Evolutionary conservation across 805 yeast genomes (phyloP), one percentile per base, ranked within the genome.

Genomic region (Metschnikowia koreensis): DNA sequence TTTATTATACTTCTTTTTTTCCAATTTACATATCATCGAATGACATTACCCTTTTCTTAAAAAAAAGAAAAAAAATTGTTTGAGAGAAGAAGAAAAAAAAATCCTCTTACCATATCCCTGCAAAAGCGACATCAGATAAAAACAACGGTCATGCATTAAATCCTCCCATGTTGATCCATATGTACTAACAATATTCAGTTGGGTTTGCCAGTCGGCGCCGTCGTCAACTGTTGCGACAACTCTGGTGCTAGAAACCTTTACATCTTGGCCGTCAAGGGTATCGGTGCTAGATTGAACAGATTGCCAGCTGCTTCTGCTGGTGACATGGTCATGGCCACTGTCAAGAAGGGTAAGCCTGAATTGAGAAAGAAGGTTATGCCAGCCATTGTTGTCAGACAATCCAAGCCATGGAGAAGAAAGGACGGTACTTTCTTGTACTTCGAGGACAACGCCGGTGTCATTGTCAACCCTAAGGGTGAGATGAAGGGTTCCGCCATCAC

Each of bases 401-500:
- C 99, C 65, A 93, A 92, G 85, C 91, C 99, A 66, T 94, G 99
- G 99, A 93, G 99, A 93, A 90, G 99, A 88, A 93, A 87, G 86
- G 99, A 94, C 75, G 99, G 99, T 88, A 88, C 91, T 70, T 94
- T 78, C 92, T 90, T 94, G 79, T 94, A 94, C 90, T 94, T 94
- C 71, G 99, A 94, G 86, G 99, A 94, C 83, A 94, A 94, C 75
- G 99, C 99, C 65, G 99, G 99, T 87, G 99, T 96, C 79, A 94
- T 94, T 75, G 99, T 94, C 78, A 94, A 94, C 84, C 99, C 99
- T 76, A 94, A 94, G 94, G 99, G 99, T 85, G 99, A 94, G 82
- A 94, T 96, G 99, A 94, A 94, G 86, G 99, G 99, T 82, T 96
- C 99, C 67, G 99, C 99, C 74, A 94, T 94, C 79, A 96, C 99